A percentile compares a stretch with the other conserved stretches of the same genome.
phyloP scores from a whole-genome alignment of 208 protist genomes.

The Angomonas deanei region DNA sequence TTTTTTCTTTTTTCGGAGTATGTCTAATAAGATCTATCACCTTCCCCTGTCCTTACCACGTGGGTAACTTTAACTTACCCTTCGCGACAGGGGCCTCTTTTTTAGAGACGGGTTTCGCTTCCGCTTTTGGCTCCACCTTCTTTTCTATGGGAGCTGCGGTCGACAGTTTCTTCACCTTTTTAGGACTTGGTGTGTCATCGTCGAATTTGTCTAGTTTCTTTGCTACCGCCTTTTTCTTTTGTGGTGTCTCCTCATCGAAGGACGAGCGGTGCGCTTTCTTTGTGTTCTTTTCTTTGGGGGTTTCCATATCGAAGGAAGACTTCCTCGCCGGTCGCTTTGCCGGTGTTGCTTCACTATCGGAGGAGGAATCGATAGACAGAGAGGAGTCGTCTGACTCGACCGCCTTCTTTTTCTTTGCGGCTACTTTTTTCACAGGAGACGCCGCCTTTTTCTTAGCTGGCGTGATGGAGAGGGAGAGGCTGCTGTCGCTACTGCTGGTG shows the following conservation, averaged over 20 bases:
- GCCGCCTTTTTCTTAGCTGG: not conserved
- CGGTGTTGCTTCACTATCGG: not conserved
- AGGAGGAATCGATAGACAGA: not conserved
- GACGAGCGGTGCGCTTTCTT: conserved; percentile 3
- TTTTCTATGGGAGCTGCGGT: not conserved
- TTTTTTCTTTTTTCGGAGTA: not conserved
- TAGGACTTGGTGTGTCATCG: not conserved
- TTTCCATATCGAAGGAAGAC: not conserved
- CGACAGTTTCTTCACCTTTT: not conserved
- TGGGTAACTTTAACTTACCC: conserved; percentile 1
- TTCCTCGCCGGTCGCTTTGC: not conserved
- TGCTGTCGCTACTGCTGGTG: too few relatives aligned
- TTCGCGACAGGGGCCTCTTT: not conserved
- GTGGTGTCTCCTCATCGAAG: conserved; percentile 4
- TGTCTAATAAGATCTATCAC: not conserved
- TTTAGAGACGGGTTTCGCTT: not conserved
- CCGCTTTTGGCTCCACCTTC: not conserved
- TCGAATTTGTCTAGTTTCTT: not conserved
- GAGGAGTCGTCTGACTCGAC: not conserved
- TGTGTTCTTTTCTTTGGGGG: not conserved
- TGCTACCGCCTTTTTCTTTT: not conserved
- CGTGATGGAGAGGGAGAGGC: too few relatives aligned
- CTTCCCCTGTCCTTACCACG: conserved; percentile 1
- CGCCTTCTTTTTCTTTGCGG: not conserved
- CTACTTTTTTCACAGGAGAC: not conserved